Base-by-base conservation (phyloP, 148 eudicot genomes). In the Linanthus parryae region DNA sequence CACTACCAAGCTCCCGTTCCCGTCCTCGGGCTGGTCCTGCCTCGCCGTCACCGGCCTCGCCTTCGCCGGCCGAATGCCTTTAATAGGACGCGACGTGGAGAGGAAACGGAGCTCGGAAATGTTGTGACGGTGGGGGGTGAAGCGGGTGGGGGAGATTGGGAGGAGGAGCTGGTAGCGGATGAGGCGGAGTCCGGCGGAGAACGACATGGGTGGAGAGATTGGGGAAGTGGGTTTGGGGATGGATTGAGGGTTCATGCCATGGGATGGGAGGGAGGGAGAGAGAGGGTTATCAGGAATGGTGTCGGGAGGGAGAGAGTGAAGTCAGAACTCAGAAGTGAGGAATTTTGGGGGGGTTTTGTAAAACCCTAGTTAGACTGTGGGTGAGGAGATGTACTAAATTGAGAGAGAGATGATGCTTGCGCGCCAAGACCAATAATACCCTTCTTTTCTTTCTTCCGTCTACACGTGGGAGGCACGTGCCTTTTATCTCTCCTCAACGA, bases 91-190 rank as follows among this genome's bases (percentile, higher is more conserved):
- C 28, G 61, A 5, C 36, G 48, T 45, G 20, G 85, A 70, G 57
- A 80, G 72, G 67, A 74, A 68, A 0, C 90, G 90, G 72, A 62
- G 73, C 43, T 62, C 64, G 24, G 69, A 46, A 0, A 38, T 44
- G 49, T 33, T 23, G 15, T 18, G 51, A 11, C 28, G 48, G 56
- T 22, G 72, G 42, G 38, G 33, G 18, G 48, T 20, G 22, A 44
- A 56, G 36, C 55, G 80, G 42, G 44, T 1, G 16, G 43, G 52
- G 15, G 63, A 22, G 13, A 16, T 24, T 34, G 51, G 36, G 27
- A 38, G 45, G 27, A 54, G 34, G 19, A 37, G 45, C 46, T 49
- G 65, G 70, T 28, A 35, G 31, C 85, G 81, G 60, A 77, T 62
- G 30, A 70, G 36, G 4, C 74, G 86, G 48, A 69, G 48, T 18